Percentiles rank a stretch among this genome's conserved stretches.
Conservation (phyloP, 441 rosid species). For the Gossypium aridum region DNA sequence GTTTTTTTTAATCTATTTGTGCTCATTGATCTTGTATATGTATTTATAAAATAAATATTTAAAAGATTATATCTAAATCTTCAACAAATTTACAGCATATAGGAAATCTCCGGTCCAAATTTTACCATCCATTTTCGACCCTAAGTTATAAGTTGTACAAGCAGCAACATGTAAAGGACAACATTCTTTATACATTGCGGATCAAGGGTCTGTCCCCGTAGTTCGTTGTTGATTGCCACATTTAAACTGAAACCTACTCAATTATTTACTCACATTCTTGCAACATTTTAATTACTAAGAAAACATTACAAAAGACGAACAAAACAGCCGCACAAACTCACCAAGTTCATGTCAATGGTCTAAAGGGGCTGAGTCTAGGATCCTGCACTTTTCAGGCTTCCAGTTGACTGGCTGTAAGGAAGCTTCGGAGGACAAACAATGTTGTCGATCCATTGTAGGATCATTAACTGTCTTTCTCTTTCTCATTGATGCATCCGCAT, state of each 20-base stretch:
- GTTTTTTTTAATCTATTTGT: too few relatives aligned
- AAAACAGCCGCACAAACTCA: conserved; percentile 12
- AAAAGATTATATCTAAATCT: too few relatives aligned
- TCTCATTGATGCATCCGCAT: conserved; percentile 17
- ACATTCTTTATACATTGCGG: conserved; percentile 10
- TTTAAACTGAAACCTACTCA: conserved; percentile 14
- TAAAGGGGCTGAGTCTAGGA: conserved; percentile 18
- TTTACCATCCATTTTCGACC: too few relatives aligned
- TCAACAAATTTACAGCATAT: too few relatives aligned
- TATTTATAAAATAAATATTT: too few relatives aligned
- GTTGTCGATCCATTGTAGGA: conserved; percentile 25
- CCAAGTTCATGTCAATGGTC: conserved; percentile 16
- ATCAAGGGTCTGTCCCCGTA: conserved; percentile 15
- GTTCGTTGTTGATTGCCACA: conserved; percentile 6
- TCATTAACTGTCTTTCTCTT: conserved; percentile 32
- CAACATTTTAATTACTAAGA: conserved; percentile 13
- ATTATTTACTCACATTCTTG: conserved; percentile 23
- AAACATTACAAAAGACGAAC: neutral
- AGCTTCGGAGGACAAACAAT: conserved; percentile 31
- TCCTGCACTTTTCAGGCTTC: conserved; percentile 25
- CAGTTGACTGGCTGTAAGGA: conserved; percentile 19
- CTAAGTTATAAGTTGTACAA: neutral
- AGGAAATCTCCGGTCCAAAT: too few relatives aligned
- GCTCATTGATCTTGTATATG: too few relatives aligned
- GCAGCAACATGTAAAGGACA: conserved; percentile 8